Percentiles rank a stretch among this genome's conserved stretches.
phyloP scores from a whole-genome alignment of 83 land plant species.

The Picea abies region DNA sequence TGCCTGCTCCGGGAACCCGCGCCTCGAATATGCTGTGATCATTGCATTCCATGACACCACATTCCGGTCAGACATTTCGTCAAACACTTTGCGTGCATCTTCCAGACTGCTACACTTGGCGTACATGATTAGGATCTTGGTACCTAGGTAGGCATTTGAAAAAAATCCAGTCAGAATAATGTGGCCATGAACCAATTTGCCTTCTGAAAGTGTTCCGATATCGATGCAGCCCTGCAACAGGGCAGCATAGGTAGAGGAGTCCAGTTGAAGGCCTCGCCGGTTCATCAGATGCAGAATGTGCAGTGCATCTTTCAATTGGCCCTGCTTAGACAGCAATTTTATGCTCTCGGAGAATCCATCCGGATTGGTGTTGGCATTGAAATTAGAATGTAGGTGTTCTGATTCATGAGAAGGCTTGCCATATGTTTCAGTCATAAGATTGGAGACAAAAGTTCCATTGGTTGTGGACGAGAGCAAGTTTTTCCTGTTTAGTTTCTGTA shows the following conservation, averaged over 20 bases:
- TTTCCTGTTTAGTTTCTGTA: too few relatives aligned
- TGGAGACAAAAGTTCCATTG: too few relatives aligned
- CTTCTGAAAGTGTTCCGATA: neutral
- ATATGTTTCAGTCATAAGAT: too few relatives aligned
- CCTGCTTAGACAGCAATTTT: neutral
- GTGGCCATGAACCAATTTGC: conserved; percentile 24
- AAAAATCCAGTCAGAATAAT: neutral
- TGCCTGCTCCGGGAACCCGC: neutral
- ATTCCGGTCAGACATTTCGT: neutral
- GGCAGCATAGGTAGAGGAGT: conserved; percentile 5
- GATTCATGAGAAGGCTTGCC: too few relatives aligned
- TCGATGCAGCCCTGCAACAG: conserved; percentile 16
- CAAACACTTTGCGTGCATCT: conserved; percentile 5
- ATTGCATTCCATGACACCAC: neutral
- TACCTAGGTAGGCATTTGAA: neutral
- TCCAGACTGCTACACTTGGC: neutral
- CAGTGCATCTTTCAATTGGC: neutral
- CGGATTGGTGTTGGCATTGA: too few relatives aligned
- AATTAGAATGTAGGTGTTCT: too few relatives aligned
- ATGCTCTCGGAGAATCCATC: neutral
- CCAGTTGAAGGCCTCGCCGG: neutral
- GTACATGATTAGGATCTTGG: neutral
- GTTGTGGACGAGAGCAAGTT: too few relatives aligned
- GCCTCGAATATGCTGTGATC: neutral
- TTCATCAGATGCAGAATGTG: conserved; percentile 18